Conservation (phyloP, 768 basidiomycete species). For the Suillus decipiens region DNA sequence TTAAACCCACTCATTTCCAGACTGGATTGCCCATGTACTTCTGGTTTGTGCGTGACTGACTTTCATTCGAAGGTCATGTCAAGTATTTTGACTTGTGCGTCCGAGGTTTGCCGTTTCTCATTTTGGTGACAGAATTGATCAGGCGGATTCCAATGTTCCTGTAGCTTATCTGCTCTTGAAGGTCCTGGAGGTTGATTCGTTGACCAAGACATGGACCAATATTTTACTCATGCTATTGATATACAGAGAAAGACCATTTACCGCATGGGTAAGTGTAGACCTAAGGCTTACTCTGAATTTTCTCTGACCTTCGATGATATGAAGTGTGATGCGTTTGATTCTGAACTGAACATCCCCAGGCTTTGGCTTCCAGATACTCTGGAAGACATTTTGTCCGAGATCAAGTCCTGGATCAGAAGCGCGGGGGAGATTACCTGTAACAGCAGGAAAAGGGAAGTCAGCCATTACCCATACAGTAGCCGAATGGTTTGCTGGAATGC, state of each 20-base stretch:
- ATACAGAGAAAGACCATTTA: not conserved
- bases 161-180: conserved; percentile 7
- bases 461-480: conserved; percentile 18
- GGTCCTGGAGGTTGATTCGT: conserved; percentile 4
- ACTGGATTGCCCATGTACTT: not conserved
- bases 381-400: conserved; percentile 23
- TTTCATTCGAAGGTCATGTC: not conserved
- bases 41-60: not conserved
- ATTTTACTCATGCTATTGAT: conserved; percentile 3
- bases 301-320: not conserved
- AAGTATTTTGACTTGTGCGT: not conserved
- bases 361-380: conserved; percentile 24
- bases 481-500: conserved; percentile 10
- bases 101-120: not conserved
- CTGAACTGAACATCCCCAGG: not conserved
- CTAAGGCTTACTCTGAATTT: not conserved
- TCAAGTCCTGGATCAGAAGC: conserved; percentile 25
- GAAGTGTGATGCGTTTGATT: not conserved
- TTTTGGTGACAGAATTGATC: conserved; percentile 1
- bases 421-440: conserved; percentile 20
- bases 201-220: not conserved
- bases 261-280: conserved; percentile 3
- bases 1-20: not conserved
- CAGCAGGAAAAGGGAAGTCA: conserved; percentile 28
- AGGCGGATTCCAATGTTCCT: not conserved